Evolutionary conservation across 495 filamentous ascomycete species (phyloP).

Genomic region (Staphylotrichum longicolle): DNA sequence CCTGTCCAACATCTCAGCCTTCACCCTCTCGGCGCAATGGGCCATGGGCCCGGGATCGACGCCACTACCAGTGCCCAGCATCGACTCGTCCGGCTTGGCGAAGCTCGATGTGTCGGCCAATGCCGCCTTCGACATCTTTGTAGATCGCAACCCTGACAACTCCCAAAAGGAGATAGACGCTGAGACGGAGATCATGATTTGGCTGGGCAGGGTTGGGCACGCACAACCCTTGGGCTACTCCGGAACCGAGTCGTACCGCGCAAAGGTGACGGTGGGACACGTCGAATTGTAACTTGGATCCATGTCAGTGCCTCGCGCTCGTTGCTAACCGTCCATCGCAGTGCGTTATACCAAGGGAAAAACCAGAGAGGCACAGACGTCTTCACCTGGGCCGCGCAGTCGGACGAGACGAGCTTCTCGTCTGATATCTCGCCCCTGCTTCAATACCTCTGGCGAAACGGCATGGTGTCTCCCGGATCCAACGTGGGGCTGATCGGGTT

Average conservation of each 20-base stretch:
- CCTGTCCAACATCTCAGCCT: constrained; percentile 34
- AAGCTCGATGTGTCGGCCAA: constrained; percentile 26
- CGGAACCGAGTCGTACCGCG: constrained; percentile 10
- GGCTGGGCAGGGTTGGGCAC: constrained; percentile 29
- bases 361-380: constrained; percentile 33
- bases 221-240: constrained; percentile 29
- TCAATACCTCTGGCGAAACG: constrained; percentile 32
- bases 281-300: constrained; percentile 27
- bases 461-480: constrained; percentile 25
- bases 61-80: constrained; percentile 17
- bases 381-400: constrained; percentile 29
- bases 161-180: constrained; percentile 26
- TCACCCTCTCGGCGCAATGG: constrained; percentile 30
- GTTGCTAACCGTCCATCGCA: constrained; percentile 18
- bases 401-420: constrained; percentile 25
- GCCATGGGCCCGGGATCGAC: constrained; percentile 34
- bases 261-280: constrained; percentile 17
- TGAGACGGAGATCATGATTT: constrained; percentile 37
- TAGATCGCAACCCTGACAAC: constrained; percentile 25
- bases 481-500: constrained; percentile 31
- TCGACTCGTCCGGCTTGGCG: constrained; percentile 25
- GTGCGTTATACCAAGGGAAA: constrained; percentile 27
- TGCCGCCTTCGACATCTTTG: constrained; percentile 36
- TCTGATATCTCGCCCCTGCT: constrained; percentile 32
- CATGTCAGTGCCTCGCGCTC: no score